Base-by-base conservation (phyloP, 495 filamentous ascomycete genomes). In the Aspergillus cavernicola region DNA sequence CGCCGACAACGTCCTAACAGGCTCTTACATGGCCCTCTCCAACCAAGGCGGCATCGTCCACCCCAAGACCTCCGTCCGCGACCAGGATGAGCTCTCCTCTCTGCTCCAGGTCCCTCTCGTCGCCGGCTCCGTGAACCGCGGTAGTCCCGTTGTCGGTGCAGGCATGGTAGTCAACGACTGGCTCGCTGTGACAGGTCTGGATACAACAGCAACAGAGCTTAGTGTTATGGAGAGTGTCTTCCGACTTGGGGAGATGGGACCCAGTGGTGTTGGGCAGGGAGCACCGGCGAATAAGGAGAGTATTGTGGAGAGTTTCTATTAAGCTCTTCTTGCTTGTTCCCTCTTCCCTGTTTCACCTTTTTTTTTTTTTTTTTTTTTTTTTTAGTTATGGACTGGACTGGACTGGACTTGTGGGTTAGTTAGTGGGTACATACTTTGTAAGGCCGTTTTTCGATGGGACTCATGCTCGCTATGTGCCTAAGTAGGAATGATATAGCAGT, bases 161-260 rank as follows among this genome's bases (percentile, higher is more conserved):
- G 93, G 93, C 20, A 96, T 97, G 89, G 93, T 98, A 9, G 93
- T 98, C 50, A 98, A 98, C 66, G 93, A 98, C 76, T 97, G 93
- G 93, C 81, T 97, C 72, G 95, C 93, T 8, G 89, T 98, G n/a
- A 95, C 91, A 3, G 90, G 93, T 9, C 73, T 97, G 39, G 95
- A 97, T 66, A 98, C 93, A 12, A 98, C 93, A 20, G 93, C 93
- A 10, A 96, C 93, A 6, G 93, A 98, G 74, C 72, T 98, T 65
- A 95, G 88, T 62, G 93, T 98, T 55, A 81, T 98, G 32, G 93
- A 98, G 80, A 89, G 84, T 60, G 92, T 98, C 42, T 98, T 98
- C 71, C 80, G 90, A 54, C 72, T 98, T 26, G 91, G 92, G 44
- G 95, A 97, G 81, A 75, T 72, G 69, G 69, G 66, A 18, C 67